These are phyloP conservation scores for Chrysoporthe cubensis DNA, from an alignment of 2,329 filamentous ascomycete species.

Conservation along the genomic window DNA sequence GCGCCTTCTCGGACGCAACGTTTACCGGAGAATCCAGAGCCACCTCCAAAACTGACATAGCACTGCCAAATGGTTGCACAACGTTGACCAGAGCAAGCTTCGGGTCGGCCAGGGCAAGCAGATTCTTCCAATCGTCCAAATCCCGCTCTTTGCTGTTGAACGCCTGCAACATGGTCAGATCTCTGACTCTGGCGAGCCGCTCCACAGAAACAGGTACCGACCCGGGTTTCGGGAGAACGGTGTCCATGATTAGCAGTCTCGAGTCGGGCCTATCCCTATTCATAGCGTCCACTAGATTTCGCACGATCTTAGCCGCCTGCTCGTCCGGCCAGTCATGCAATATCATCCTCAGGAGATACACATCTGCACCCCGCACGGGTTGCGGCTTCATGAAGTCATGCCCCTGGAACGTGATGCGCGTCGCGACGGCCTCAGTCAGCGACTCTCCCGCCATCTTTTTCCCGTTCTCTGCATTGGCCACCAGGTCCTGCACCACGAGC, in stretches of 20 bases:
- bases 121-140: background rate
- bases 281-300: slow-evolving; percentile 29
- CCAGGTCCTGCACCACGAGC: slow-evolving; percentile 19
- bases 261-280: slow-evolving; percentile 22
- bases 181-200: background rate
- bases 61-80: too few species aligned
- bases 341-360: slow-evolving; percentile 31
- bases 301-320: slow-evolving; percentile 29
- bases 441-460: background rate
- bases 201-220: background rate
- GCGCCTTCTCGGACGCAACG: too few species aligned
- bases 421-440: background rate
- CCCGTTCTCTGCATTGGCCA: background rate
- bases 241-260: slow-evolving; percentile 34
- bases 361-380: slow-evolving; percentile 31
- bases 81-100: background rate
- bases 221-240: background rate
- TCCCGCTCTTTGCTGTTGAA: background rate
- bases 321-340: slow-evolving; percentile 33
- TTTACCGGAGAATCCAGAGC: too few species aligned
- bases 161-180: background rate
- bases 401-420: slow-evolving; percentile 6
- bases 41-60: too few species aligned
- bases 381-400: slow-evolving; percentile 17
- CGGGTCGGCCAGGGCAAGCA: background rate